Evolutionary conservation across 1,284 basidiomycete genomes (phyloP).

Genomic region (Austroboletus novae-zelandiae): DNA sequence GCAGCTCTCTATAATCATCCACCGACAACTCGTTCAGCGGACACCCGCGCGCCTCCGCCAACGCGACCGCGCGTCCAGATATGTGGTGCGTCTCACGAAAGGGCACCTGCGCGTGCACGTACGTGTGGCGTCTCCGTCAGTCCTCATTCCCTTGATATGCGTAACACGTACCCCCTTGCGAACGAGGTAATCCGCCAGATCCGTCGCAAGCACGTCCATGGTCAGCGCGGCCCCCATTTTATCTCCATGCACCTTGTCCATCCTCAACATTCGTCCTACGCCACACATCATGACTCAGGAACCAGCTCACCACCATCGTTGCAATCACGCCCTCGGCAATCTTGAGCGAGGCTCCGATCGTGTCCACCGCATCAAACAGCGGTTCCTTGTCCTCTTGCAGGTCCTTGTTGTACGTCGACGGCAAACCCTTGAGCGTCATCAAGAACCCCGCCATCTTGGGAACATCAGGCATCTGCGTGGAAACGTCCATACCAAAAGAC

Average conservation of each 20-base stretch:
- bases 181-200: conserved; percentile 96
- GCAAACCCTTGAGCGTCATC: conserved; percentile 96
- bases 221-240: conserved; percentile 91
- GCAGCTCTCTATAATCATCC: conserved; percentile 76
- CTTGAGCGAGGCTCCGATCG: conserved; percentile 83
- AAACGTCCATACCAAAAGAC: conserved; percentile 15
- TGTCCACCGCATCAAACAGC: conserved; percentile 92
- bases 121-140: not conserved
- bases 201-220: conserved; percentile 96
- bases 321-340: conserved; percentile 95
- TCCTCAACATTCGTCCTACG: not conserved
- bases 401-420: conserved; percentile 99
- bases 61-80: conserved; percentile 91
- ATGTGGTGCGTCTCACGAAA: conserved; percentile 99
- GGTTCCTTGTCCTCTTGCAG: conserved; percentile 99
- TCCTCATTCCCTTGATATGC: no score
- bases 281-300: not conserved
- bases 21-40: conserved; percentile 82
- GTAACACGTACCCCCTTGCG: conserved; percentile 81
- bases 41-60: conserved; percentile 83
- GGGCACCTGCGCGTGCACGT: conserved; percentile 54
- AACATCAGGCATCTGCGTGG: not conserved
- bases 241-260: conserved; percentile 72
- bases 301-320: conserved; percentile 72
- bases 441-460: conserved; percentile 93